Base-by-base conservation (phyloP, 805 yeast species). In the Isabelozyma rhagii region DNA sequence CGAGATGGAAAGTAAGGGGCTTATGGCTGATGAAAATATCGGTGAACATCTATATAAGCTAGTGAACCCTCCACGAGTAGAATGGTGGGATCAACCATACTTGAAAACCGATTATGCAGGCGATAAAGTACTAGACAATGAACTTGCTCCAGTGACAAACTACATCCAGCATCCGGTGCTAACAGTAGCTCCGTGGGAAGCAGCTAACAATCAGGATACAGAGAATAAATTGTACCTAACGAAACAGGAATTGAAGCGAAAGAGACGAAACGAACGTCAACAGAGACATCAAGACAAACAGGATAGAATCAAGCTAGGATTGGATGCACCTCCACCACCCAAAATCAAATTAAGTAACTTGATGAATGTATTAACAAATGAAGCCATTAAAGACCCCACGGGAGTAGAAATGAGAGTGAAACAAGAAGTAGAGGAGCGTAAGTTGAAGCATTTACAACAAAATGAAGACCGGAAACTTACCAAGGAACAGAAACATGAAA, bases 11-110 rank as follows among this genome's bases (percentile, higher is more conserved):
- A 60, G 64, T 8, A 67, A 74, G 38, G 82, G 82, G 0, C 58
- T 78, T 6, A 65, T 75, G 6, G 82, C 92, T 0, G 83, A 86
- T 54, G 62, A 69, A 14, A 57, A 60, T 1, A 50, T 76, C 0
- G 85, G 84, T 4, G 97, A 89, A 59, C 78, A 81, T 15, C 62
- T 69, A 8, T 87, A 77, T 58, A 64, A 69, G 47, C 69, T 70
- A 0, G 62, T 60, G 0, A 60, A 51, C 15, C 91, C 92, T 1
- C 96, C 96, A 0, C 52, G 50, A 2, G 66, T 84, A 1, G 97
- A 91, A 64, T 90, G 97, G 97, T 93, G 97, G 97, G 97, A 93
- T 67, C 63, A 67, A 47, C 81, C 81, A 2, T 79, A 81, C 44
- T 55, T 87, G 2, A 63, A 63, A 39, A 71, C 70, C 27, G 64